These are phyloP conservation scores for Amanita exitialis DNA, from an alignment of 768 basidiomycete genomes.

Conservation along the genomic window DNA sequence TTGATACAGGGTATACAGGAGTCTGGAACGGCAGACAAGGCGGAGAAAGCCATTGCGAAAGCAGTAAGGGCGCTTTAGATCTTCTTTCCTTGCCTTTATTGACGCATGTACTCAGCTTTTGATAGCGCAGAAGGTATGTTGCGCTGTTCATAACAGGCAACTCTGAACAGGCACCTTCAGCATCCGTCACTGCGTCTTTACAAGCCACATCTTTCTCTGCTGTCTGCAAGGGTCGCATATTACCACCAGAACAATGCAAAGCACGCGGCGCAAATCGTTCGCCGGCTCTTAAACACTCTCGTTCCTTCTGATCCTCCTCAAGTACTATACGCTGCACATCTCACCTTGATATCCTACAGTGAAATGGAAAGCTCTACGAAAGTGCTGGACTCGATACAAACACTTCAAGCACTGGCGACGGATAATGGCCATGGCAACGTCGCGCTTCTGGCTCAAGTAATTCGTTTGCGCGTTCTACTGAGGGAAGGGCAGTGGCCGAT, in stretches of 20 bases:
- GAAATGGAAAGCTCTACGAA: slow-evolving; percentile 11
- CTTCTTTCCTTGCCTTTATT: slow-evolving; percentile 1
- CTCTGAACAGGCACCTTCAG: slow-evolving; percentile 20
- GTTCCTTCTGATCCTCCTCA: slow-evolving; percentile 39
- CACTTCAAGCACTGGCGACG: slow-evolving; percentile 18
- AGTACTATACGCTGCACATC: slow-evolving; percentile 41
- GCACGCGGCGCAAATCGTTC: slow-evolving; percentile 49
- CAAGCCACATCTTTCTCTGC: slow-evolving; percentile 45
- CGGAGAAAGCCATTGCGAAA: slow-evolving; percentile 60
- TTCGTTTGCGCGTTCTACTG: slow-evolving; percentile 48
- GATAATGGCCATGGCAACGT: slow-evolving; percentile 30
- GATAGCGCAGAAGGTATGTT: slow-evolving; percentile 48
- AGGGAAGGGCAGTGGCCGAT: slow-evolving; percentile 44
- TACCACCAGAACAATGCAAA: slow-evolving; percentile 41
- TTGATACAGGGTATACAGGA: slow-evolving; percentile 40
- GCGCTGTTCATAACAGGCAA: not conserved
- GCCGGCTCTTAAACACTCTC: slow-evolving; percentile 36
- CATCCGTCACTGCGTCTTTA: slow-evolving; percentile 58
- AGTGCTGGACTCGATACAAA: slow-evolving; percentile 23
- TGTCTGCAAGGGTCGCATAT: slow-evolving; percentile 48
- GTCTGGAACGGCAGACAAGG: slow-evolving; percentile 48
- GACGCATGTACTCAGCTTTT: slow-evolving; percentile 25
- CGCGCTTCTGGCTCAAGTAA: slow-evolving; percentile 37
- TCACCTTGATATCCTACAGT: slow-evolving; percentile 36
- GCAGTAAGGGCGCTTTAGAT: slow-evolving; percentile 37